Base-by-base conservation (phyloP, 768 basidiomycete genomes). In the Porphyrellus cyaneotinctus region DNA sequence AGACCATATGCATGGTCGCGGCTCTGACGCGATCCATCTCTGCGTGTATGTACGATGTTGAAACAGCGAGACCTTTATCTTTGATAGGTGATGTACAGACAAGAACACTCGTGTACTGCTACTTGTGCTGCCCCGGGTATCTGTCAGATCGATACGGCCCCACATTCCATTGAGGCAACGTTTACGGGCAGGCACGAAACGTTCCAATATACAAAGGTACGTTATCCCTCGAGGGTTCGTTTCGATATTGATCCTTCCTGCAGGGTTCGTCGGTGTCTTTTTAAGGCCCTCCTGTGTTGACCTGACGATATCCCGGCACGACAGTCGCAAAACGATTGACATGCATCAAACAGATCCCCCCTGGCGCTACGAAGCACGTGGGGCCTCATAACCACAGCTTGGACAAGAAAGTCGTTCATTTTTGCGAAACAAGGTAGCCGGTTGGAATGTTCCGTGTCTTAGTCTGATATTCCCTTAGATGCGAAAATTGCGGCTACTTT, bases 201-300 rank as follows among this genome's bases (percentile, higher is more conserved):
- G 1, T 85, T 84, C 58, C 77, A 80, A 59, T 85, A 81, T 46
- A 85, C 84, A 0, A 85, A 84, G 73, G 84, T 80, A 46, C 24
- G 61, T 49, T 35, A 26, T 23, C 18, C 2, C n/a, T 17, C n/a
- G 8, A 8, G 13, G 2, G 6, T 18, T 2, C 1, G 6, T 15
- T 42, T 33, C 23, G 24, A 31, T 1, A 1, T 30, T 46, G 13
- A 50, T 23, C 1, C 14, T 22, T 20, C 13, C 30, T 20, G 12
- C 39, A 83, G 72, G 78, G 79, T 80, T 48, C 18, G 66, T 54
- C 30, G 6, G n/a, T n/a, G 0, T 17, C 11, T 31, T 18, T 1
- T 33, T 18, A 24, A 7, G 18, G 5, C 30, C 23, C 32, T 39
- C 13, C 10, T 8, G 0, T 2, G 35, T 12, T 22, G 11, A 18